These are phyloP conservation scores for Puccinia triticina DNA, from an alignment of 1,284 basidiomycete genomes.

Conservation along the genomic window DNA sequence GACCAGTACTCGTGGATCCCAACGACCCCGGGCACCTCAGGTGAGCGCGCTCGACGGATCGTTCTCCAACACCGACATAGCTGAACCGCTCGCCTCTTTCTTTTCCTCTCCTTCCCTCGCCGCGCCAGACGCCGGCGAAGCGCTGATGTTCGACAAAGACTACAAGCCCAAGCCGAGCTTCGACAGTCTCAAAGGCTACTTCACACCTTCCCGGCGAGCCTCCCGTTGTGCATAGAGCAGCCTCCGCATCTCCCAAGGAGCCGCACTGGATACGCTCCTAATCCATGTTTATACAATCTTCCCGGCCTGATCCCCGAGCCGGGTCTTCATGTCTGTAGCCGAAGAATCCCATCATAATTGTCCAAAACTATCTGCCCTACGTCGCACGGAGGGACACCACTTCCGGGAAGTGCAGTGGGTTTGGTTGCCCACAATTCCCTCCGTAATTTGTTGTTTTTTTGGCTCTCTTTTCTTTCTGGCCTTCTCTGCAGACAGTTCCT, in stretches of 20 bases:
- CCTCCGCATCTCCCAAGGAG: background rate
- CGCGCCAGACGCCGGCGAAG: background rate
- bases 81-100: background rate
- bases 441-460: too few species aligned
- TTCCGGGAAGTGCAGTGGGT: too few species aligned
- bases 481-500: too few species aligned
- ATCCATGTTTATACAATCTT: too few species aligned
- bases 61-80: background rate
- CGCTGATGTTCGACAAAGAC: background rate
- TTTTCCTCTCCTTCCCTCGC: background rate
- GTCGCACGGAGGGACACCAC: too few species aligned
- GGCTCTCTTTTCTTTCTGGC: too few species aligned
- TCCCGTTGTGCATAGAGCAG: background rate
- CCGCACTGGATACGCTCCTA: too few species aligned
- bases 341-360: too few species aligned
- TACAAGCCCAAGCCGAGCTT: constrained; percentile 3
- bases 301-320: too few species aligned
- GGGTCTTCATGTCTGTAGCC: too few species aligned
- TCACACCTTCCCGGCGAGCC: background rate
- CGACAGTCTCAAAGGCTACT: background rate
- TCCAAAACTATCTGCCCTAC: too few species aligned
- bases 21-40: background rate
- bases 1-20: constrained; percentile 14
- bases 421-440: too few species aligned
- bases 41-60: background rate